Evolutionary conservation across 192 early-diverging fungal genomes (phyloP).

Genomic region (Backusella tarrabulga): DNA sequence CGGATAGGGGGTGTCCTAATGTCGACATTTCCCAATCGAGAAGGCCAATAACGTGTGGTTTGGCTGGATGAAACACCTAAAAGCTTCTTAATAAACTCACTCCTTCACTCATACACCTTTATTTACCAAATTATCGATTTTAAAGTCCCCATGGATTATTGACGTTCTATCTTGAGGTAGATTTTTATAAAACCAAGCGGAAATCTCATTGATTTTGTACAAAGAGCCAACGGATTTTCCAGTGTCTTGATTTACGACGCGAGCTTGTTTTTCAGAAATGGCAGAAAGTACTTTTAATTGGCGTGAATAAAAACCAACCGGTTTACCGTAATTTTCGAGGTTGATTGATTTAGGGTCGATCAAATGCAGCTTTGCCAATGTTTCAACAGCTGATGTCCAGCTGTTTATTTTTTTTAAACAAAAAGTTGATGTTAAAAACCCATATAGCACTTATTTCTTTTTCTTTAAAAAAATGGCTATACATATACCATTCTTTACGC

Average conservation of each 20-base stretch:
- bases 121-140: constrained; percentile 42
- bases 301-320: constrained; percentile 74
- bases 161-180: constrained; percentile 70
- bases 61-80: constrained; percentile 72
- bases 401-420: constrained; percentile 21
- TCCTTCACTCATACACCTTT: background rate
- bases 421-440: background rate
- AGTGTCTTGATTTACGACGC: constrained; percentile 49
- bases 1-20: constrained; percentile 87
- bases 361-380: constrained; percentile 77
- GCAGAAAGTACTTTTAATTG: constrained; percentile 70
- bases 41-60: constrained; percentile 76
- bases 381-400: constrained; percentile 73
- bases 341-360: constrained; percentile 63
- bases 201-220: constrained; percentile 61
- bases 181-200: constrained; percentile 69
- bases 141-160: constrained; percentile 92
- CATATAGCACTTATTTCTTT: background rate
- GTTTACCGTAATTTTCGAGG: constrained; percentile 65
- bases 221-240: constrained; percentile 61
- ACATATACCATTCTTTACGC: constrained; percentile 49
- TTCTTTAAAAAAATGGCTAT: background rate
- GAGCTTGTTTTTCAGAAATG: constrained; percentile 68
- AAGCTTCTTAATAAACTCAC: background rate
- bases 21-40: constrained; percentile 95